A percentile compares a stretch with the other conserved stretches of the same genome.
phyloP scores from a whole-genome alignment of 2,329 filamentous ascomycete genomes.

The Chaetomium strumarium region DNA sequence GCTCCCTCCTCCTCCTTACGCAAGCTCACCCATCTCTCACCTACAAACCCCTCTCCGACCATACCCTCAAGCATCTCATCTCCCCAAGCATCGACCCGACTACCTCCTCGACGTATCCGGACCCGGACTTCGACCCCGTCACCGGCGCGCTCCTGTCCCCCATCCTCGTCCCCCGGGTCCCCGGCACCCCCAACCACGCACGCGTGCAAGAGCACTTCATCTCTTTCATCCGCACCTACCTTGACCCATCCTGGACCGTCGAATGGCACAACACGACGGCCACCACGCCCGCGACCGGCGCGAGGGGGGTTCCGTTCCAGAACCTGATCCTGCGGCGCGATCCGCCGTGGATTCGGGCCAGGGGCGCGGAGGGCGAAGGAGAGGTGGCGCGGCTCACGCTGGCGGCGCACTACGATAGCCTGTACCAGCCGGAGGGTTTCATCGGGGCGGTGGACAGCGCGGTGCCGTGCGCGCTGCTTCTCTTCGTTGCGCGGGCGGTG shows the following conservation, averaged over 20 bases:
- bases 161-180: slow-evolving; percentile 81
- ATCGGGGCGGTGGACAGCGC: slow-evolving; percentile 92
- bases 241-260: slow-evolving; percentile 73
- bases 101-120: slow-evolving; percentile 50
- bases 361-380: slow-evolving; percentile 54
- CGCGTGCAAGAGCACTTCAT: slow-evolving; percentile 75
- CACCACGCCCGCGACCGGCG: slow-evolving; percentile 69
- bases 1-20: not conserved
- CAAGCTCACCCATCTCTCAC: slow-evolving; percentile 19
- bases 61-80: slow-evolving; percentile 50
- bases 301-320: slow-evolving; percentile 68
- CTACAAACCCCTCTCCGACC: slow-evolving; percentile 61
- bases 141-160: slow-evolving; percentile 68
- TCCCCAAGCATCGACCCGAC: slow-evolving; percentile 16
- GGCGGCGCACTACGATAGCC: slow-evolving; percentile 91
- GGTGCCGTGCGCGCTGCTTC: slow-evolving; percentile 86
- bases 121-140: slow-evolving; percentile 71
- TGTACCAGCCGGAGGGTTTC: slow-evolving; percentile 74
- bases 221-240: slow-evolving; percentile 64
- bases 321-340: slow-evolving; percentile 86
- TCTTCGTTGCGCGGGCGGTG: slow-evolving; percentile 77
- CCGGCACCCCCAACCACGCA: slow-evolving; percentile 71
- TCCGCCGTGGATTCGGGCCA: slow-evolving; percentile 64
- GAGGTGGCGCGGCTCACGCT: slow-evolving; percentile 77
- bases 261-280: slow-evolving; percentile 87